Base-by-base conservation (phyloP, 2,329 filamentous ascomycete genomes). In the Coniochaeta sp. region DNA sequence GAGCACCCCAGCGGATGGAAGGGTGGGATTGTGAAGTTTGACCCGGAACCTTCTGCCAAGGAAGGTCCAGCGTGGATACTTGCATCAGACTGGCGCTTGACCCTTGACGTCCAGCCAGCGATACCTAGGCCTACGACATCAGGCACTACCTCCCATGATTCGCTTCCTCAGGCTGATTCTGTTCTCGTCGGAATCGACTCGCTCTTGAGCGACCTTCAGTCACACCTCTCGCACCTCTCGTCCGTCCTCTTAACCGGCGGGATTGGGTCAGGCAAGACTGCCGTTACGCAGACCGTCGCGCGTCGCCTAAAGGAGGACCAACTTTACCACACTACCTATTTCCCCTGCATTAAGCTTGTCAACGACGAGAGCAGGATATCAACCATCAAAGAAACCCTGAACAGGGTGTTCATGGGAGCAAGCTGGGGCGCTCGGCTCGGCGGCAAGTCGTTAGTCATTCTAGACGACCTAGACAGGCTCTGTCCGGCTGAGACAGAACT, bases 401-500 rank as follows among this genome's bases (percentile, higher is more conserved):
- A 85, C 58, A 85, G 91, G 17, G 75, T 96, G 1, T 98, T 99
- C 71, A 91, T 95, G 79, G 83, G 86, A 22, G 95, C 95, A 3
- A 89, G 90, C 47, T 99, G 95, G 95, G 92, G 91, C 40, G 91
- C 93, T 38, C 84, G 93, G 62, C 81, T 95, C 0, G 93, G 92
- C 24, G 95, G 95, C 5, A 88, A 86, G 63, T 85, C 93, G 0
- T 72, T 98, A 2, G 90, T 99, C 22, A 85, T 99, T 57, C 79
- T 99, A 1, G 95, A 99, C 69, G 95, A 99, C 68, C 76, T 99
- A 7, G 95, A 99, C 73, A 91, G 91, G 68, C 80, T 99, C 1
- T 98, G 93, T 70, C 93, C 95, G 0, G 89, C 88, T 0, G 96
- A 99, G 74, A 97, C 93, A 0, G 95, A 99, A 72, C 81, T 99